Base-by-base conservation (phyloP, 495 filamentous ascomycete genomes). In the Astrothelium subdiscretum region DNA sequence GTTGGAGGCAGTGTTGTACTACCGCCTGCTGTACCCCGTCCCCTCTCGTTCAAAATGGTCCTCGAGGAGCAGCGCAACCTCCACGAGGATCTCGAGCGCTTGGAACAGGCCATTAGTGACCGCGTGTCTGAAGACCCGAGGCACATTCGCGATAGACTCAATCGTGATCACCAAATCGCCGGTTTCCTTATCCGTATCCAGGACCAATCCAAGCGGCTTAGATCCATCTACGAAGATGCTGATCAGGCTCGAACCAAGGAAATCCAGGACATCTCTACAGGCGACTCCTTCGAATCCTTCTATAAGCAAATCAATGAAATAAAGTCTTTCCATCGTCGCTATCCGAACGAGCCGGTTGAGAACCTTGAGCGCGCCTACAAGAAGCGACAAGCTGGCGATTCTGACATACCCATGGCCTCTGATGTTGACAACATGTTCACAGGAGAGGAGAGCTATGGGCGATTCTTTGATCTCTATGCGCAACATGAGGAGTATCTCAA, bases 351-450 rank as follows among this genome's bases (percentile, higher is more conserved):
- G 70, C 92, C 87, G 2, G 89, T 95, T 31, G 95, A 97, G 72
- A 96, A 97, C 69, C 83, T 97, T 13, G 94, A 98, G 76, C 81
- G 85, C 62, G 90, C 91, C 62, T 97, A 98, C 75, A 87, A 90
- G 74, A 86, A 85, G 43, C 83, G 80, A 59, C 82, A 83, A 31
- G 80, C 85, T 6, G 85, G 76, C 1, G 83, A 87, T 48, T 85
- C 87, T 38, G 89, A 91, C 38, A 27, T 44, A 1, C 62, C 62
- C 1, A 52, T 57, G 0, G 68, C 73, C 26, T 81, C 79, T 65
- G 83, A 92, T 52, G 84, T 96, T 60, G 91, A 97, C 66, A 84
- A 80, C 59, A 88, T 96, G 86, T 98, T 97, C 71, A 94, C 90
- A 1, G 95, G 94, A 22, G 94, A 97, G 74, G 94, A 98, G 72